Conservation (phyloP, 1,139 yeast genomes). For the Magnusiomyces clavatus region DNA sequence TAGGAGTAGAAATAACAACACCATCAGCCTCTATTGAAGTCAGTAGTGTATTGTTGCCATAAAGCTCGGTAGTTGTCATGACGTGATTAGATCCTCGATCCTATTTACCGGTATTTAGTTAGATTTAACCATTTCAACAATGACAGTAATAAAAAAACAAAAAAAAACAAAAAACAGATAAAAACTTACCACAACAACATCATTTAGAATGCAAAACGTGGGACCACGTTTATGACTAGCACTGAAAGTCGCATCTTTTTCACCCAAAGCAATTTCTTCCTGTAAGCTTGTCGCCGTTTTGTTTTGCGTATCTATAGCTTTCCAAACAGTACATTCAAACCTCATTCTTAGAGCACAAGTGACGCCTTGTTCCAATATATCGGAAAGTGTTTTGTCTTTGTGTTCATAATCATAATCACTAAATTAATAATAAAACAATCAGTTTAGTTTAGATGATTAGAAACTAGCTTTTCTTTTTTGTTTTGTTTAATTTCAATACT, state of each 20-base stretch:
- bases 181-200: conserved; percentile 47
- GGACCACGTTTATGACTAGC: conserved; percentile 30
- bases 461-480: no score
- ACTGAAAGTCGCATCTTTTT: conserved; percentile 19
- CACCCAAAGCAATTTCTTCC: conserved; percentile 30
- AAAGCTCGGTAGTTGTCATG: conserved; percentile 68
- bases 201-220: conserved; percentile 65
- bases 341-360: conserved; percentile 67
- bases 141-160: background rate
- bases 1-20: conserved; percentile 74
- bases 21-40: conserved; percentile 91
- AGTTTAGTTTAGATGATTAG: background rate
- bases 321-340: conserved; percentile 67
- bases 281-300: conserved; percentile 20
- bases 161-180: no score
- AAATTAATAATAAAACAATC: background rate
- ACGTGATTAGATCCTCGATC: conserved; percentile 83
- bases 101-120: conserved; percentile 1
- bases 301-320: conserved; percentile 23
- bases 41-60: conserved; percentile 63
- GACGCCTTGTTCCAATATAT: conserved; percentile 53
- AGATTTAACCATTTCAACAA: background rate
- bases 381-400: conserved; percentile 44
- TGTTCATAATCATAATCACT: conserved; percentile 60
- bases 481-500: conserved; percentile 5